Base-by-base conservation (phyloP, 1,284 basidiomycete species). In the Boletus smithii region DNA sequence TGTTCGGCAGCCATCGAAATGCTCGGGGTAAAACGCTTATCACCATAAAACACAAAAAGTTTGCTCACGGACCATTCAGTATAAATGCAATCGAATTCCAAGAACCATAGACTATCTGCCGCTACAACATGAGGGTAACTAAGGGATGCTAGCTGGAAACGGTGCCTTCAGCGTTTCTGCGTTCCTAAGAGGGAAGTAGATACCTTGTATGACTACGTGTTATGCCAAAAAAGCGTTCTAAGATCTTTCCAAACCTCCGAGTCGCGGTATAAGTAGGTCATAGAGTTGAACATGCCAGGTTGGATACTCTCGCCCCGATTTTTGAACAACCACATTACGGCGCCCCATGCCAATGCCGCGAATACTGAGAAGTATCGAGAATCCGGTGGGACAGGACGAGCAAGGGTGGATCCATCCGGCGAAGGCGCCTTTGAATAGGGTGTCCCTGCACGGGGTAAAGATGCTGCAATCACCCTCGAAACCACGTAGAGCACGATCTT, bases 401-500 rank as follows among this genome's bases (percentile, higher is more conserved):
- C 76, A 13, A 67, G 60, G 5, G 69, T 57, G 8, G 75, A 70
- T 23, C 70, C 65, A 31, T 72, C 66, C 13, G 70, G 56, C 26
- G 70, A 57, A 8, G 63, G 55, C 30, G 59, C 49, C 46, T 66
- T 63, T 39, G 70, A 66, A 68, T 83, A 75, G 27, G 76, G 68
- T 16, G 69, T 57, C 36, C 69, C 62, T 16, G 85, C 76, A 54
- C 94, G 83, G 7, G 94, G 91, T 29, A 97, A 75, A 73, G 94
- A 83, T 4, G 93, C 88, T 17, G 93, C 85, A 43, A 95, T 74
- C 33, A 93, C 88, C 44, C 94, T 85, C 16, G 91, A 92, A 54
- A 89, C 83, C 54, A 95, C 91, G 66, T 99, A 99, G 48, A 99
- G 82, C 9, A 99, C 97, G 56, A 99, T 98, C 90, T 95, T 59